Percentiles rank a stretch among this genome's conserved stretches.
Evolutionary conservation across 345 rosid genomes (phyloP).

Genomic region (Linum usitatissimum): DNA sequence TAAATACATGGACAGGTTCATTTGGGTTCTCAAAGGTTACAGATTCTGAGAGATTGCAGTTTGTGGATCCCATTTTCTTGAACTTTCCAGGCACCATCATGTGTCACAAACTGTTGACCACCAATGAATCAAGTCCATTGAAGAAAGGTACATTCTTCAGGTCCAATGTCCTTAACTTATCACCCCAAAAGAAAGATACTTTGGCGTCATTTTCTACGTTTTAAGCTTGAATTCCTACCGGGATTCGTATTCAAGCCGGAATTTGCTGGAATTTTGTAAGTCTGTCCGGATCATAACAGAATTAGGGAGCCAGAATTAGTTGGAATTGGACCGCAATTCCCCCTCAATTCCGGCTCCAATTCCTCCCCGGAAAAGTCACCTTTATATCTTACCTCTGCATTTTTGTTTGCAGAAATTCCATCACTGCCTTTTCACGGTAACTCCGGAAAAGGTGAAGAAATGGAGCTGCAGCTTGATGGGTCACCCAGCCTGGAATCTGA

Average conservation of each 20-base stretch:
- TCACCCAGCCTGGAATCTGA: conserved; percentile 28
- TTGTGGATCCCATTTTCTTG: conserved; percentile 42
- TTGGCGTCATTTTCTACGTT: too few species aligned
- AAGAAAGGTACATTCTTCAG: conserved; percentile 18
- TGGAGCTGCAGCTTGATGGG: conserved; percentile 21
- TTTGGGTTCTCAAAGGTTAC: conserved; percentile 65
- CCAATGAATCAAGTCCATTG: conserved; percentile 9
- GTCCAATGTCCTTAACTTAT: neutral
- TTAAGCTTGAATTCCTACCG: too few species aligned
- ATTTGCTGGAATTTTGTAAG: too few species aligned
- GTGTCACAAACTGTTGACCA: conserved; percentile 50
- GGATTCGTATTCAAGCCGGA: too few species aligned
- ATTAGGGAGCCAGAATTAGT: too few species aligned
- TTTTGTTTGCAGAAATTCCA: conserved; percentile 22
- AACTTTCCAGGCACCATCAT: conserved; percentile 58
- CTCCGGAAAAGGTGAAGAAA: conserved; percentile 15
- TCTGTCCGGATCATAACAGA: too few species aligned
- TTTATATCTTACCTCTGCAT: neutral
- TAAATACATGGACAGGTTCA: conserved; percentile 60
- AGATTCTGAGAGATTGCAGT: conserved; percentile 35
- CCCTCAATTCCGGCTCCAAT: too few species aligned
- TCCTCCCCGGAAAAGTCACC: too few species aligned
- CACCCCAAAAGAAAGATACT: neutral
- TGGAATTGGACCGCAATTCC: too few species aligned
- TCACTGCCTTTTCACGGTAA: conserved; percentile 3